Conservation (phyloP, 768 basidiomycete genomes). For the Ramaria sp. region DNA sequence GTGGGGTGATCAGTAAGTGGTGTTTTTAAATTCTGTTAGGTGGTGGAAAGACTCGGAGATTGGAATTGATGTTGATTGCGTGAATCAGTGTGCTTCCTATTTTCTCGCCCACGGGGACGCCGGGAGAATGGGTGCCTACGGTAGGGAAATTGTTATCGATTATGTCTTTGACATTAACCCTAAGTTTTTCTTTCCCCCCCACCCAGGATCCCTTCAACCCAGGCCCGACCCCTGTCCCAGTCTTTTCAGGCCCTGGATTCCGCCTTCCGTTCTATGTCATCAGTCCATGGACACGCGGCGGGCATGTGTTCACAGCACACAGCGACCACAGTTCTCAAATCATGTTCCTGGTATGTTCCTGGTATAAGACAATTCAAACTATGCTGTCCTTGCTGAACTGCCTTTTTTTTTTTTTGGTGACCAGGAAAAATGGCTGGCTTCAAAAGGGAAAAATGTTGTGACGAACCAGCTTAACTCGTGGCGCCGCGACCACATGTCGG, state of each 20-base stretch:
- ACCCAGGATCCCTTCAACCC: slow-evolving; percentile 8
- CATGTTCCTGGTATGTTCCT: slow-evolving; percentile 6
- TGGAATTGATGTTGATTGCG: no score
- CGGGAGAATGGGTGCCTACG: slow-evolving; percentile 10
- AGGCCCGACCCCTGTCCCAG: not conserved
- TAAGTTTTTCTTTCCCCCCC: not conserved
- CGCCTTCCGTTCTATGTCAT: slow-evolving; percentile 12
- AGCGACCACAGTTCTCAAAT: slow-evolving; percentile 11
- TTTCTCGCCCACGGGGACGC: slow-evolving; percentile 4
- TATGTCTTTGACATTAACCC: not conserved
- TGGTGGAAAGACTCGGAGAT: no score
- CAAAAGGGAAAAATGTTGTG: slow-evolving; percentile 7
- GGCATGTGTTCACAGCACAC: slow-evolving; percentile 11
- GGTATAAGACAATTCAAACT: no score
- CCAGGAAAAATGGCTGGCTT: slow-evolving; percentile 13
- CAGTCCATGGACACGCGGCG: slow-evolving; percentile 12
- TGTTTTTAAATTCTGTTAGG: no score
- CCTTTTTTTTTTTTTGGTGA: no score
- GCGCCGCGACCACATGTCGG: slow-evolving; percentile 13
- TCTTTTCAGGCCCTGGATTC: slow-evolving; percentile 12
- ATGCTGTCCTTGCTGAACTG: no score
- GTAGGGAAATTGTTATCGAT: not conserved
- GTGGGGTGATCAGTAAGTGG: slow-evolving; percentile 10
- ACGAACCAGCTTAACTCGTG: slow-evolving; percentile 10
- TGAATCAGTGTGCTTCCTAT: slow-evolving; percentile 7